Evolutionary conservation across 139 green algal genomes (phyloP).

Genomic region (Dunaliella sp.): DNA sequence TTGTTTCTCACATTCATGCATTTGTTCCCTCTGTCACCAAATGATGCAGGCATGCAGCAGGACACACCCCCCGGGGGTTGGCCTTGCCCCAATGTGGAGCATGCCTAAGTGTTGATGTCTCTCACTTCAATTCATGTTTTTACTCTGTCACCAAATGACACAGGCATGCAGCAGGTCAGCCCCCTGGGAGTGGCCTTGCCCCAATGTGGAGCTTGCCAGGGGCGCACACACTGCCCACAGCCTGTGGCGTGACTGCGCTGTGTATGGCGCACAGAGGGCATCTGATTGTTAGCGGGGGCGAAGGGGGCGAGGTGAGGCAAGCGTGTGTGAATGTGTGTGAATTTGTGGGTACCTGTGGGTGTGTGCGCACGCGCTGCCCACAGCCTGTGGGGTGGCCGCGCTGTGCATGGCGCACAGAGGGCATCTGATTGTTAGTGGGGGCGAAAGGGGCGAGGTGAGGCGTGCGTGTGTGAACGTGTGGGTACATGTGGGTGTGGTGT

Average conservation of each 20-base stretch:
- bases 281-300: constrained; percentile 35
- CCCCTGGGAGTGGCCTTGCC: not conserved
- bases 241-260: constrained; percentile 27
- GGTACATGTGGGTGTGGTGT: not conserved
- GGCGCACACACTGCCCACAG: constrained; percentile 26
- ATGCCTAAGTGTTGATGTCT: too few relatives aligned
- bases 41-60: too few relatives aligned
- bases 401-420: constrained; percentile 22
- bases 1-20: too few relatives aligned
- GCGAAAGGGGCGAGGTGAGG: constrained; percentile 33
- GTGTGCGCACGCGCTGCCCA: constrained; percentile 28
- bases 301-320: constrained; percentile 35
- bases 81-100: too few relatives aligned
- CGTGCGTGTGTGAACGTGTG: constrained; percentile 13
- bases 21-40: too few relatives aligned
- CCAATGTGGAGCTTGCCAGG: constrained; percentile 30
- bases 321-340: constrained; percentile 11
- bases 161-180: constrained; percentile 9
- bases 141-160: too few relatives aligned
- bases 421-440: constrained; percentile 30
- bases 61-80: too few relatives aligned
- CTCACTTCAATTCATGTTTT: too few relatives aligned
- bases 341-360: not conserved
- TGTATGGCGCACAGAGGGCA: constrained; percentile 12
- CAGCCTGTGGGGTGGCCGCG: constrained; percentile 23